Conservation (phyloP, 2,329 filamentous ascomycete species). For the Neonectria magnoliae region DNA sequence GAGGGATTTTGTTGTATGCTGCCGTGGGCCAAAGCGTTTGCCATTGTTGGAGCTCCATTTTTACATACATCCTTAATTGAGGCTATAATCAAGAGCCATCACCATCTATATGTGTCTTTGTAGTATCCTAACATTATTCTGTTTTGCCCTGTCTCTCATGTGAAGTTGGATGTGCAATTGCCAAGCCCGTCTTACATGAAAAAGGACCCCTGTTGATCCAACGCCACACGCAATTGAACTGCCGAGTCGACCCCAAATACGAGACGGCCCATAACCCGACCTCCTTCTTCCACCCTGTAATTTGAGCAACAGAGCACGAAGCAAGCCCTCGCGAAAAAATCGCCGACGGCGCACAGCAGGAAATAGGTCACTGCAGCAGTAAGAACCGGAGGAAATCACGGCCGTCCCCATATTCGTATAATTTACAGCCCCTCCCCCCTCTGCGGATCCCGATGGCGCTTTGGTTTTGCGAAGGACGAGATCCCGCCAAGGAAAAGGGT, state of each 20-base stretch:
- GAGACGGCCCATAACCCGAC: neutral
- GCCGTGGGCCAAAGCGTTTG: neutral
- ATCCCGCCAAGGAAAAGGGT: neutral
- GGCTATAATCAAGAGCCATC: neutral
- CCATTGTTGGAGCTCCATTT: neutral
- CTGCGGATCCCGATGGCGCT: neutral
- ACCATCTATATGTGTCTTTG: neutral
- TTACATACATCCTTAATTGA: neutral
- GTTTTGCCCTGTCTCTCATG: too few relatives aligned
- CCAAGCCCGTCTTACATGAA: neutral
- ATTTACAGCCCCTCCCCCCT: neutral
- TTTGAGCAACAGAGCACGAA: neutral
- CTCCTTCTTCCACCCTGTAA: neutral
- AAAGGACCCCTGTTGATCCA: neutral
- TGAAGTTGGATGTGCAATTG: too few relatives aligned
- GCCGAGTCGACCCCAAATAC: neutral
- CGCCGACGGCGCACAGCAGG: neutral
- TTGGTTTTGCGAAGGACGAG: neutral
- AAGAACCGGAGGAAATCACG: neutral
- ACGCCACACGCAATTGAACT: neutral
- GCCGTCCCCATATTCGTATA: neutral
- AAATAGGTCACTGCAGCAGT: neutral
- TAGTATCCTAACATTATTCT: too few relatives aligned
- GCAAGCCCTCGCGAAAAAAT: neutral
- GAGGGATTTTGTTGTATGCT: neutral